Evolutionary conservation across 306 rosid species (phyloP).

Genomic region (Ormosia semicastrata): DNA sequence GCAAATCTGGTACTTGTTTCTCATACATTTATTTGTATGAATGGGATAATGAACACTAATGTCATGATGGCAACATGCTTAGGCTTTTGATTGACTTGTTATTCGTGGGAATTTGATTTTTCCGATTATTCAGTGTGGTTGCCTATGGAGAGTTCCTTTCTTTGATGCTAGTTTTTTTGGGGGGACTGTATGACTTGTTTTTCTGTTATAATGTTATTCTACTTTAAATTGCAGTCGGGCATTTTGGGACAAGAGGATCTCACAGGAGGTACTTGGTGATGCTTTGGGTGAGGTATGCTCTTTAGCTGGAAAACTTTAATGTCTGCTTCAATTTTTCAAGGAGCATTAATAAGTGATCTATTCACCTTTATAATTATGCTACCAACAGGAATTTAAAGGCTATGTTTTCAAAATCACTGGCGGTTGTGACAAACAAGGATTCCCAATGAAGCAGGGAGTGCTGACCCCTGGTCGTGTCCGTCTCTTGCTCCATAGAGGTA

Average conservation of each 20-base stretch:
- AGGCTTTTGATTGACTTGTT: background rate
- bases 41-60: background rate
- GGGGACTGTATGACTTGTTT: background rate
- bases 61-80: background rate
- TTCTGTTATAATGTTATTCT: background rate
- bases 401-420: conserved; percentile 42
- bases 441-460: conserved; percentile 49
- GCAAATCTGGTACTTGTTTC: background rate
- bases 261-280: conserved; percentile 41
- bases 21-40: background rate
- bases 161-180: background rate
- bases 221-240: conserved; percentile 14
- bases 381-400: conserved; percentile 32
- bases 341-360: background rate
- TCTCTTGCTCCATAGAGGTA: conserved; percentile 43
- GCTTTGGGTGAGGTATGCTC: conserved; percentile 36
- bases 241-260: conserved; percentile 46
- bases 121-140: background rate
- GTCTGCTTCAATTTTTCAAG: background rate
- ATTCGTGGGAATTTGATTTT: background rate
- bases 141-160: background rate
- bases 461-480: conserved; percentile 43
- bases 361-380: background rate
- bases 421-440: conserved; percentile 44
- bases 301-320: background rate